These are phyloP conservation scores for Leishmania braziliensis DNA, from an alignment of 208 protist genomes.

Conservation along the genomic window DNA sequence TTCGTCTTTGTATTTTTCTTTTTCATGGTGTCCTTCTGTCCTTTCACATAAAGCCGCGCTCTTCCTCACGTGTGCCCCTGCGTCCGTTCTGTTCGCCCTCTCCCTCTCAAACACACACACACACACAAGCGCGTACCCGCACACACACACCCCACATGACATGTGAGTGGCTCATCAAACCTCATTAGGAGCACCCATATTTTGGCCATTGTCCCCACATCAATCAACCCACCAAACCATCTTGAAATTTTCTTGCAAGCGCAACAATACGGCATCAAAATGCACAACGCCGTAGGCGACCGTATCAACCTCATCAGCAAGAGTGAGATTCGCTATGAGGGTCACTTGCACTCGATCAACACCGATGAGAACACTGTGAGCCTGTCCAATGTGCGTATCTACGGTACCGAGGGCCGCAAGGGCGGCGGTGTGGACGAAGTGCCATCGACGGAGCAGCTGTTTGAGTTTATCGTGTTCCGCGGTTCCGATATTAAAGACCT, in stretches of 20 bases:
- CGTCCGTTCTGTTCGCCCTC: not conserved
- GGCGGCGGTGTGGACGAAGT: constrained; percentile 52
- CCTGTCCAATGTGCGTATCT: constrained; percentile 87
- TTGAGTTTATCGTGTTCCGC: constrained; percentile 90
- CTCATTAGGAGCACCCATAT: not conserved
- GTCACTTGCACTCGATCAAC: constrained; percentile 77
- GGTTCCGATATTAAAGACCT: constrained; percentile 88
- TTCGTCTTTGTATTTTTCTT: not conserved
- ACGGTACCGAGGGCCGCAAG: constrained; percentile 86
- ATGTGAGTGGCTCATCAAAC: not conserved
- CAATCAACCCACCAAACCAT: not conserved
- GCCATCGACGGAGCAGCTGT: constrained; percentile 66
- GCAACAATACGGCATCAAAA: not conserved
- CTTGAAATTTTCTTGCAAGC: not conserved
- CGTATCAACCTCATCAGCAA: constrained; percentile 87
- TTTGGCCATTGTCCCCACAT: not conserved
- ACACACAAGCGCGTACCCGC: not conserved
- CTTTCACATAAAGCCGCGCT: not conserved
- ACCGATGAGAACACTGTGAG: constrained; percentile 80
- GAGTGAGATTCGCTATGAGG: constrained; percentile 89
- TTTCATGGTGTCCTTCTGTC: not conserved
- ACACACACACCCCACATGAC: not conserved
- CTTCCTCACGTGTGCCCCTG: not conserved
- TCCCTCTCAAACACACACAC: not conserved
- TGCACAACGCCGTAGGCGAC: constrained; percentile 60